Conservation (phyloP, 2,329 filamentous ascomycete species). For the Xylaria hypoxylon region DNA sequence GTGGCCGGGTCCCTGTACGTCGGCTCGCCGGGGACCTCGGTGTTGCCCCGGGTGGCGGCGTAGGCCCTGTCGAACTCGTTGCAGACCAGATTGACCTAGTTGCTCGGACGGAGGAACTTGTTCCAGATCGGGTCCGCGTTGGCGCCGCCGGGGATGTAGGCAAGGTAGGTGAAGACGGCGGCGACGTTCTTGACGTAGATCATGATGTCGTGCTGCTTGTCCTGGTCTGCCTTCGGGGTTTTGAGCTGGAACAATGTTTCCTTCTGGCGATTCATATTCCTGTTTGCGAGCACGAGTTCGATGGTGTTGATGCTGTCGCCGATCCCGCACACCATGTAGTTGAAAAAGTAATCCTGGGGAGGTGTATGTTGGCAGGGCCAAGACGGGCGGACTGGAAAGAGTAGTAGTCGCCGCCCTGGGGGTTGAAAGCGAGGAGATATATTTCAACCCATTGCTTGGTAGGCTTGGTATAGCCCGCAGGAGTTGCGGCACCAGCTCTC, state of each 20-base stretch:
- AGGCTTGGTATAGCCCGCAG: conserved; percentile 9
- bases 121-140: conserved; percentile 2
- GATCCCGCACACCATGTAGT: conserved; percentile 3
- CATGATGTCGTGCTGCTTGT: background rate
- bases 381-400: background rate
- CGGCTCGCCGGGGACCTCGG: conserved; percentile 4
- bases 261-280: conserved; percentile 13
- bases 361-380: background rate
- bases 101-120: conserved; percentile 16
- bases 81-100: conserved; percentile 18
- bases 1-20: conserved; percentile 9
- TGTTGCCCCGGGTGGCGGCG: background rate
- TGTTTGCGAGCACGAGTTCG: conserved; percentile 5
- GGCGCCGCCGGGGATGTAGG: background rate
- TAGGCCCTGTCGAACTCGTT: conserved; percentile 5
- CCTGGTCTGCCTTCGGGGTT: conserved; percentile 3
- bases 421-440: conserved; percentile 11
- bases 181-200: conserved; percentile 6
- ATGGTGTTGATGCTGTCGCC: conserved; percentile 6
- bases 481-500: background rate
- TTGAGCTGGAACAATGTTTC: background rate
- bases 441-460: conserved; percentile 5
- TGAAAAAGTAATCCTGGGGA: conserved; percentile 5
- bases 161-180: conserved; percentile 15
- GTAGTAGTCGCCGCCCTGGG: conserved; percentile 3